Conservation (phyloP, 208 protist genomes). For the Leishmania gerbilli region DNA sequence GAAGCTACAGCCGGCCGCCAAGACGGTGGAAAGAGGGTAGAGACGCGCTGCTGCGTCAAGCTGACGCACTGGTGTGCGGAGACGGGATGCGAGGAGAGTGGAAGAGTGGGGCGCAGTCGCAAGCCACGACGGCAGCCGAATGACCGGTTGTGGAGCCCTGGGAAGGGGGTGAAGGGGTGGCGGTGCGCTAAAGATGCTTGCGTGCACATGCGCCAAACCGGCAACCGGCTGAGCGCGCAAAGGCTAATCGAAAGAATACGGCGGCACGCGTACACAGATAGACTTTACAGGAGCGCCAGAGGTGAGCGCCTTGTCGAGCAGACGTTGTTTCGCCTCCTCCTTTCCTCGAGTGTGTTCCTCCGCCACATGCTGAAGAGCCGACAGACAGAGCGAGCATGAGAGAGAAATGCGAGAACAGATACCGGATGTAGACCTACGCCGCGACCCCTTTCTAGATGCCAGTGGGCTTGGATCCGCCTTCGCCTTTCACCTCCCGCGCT, state of each 20-base stretch:
- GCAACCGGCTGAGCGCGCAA: too few species aligned
- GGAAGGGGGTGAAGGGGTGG: neutral
- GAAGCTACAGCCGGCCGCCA: neutral
- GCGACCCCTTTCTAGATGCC: neutral
- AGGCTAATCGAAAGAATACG: neutral
- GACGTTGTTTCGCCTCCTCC: too few species aligned
- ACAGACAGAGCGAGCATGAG: neutral
- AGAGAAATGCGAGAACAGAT: neutral
- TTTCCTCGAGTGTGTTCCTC: too few species aligned
- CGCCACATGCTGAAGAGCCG: too few species aligned
- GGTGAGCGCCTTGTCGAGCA: neutral
- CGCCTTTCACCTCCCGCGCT: neutral
- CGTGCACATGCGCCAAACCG: neutral
- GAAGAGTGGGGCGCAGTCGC: neutral
- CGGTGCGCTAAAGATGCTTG: neutral
- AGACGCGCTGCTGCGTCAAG: neutral
- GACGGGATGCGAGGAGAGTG: neutral
- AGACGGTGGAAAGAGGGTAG: neutral
- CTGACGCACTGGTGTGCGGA: neutral
- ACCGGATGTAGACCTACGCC: neutral
- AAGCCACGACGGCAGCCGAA: neutral
- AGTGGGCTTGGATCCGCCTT: neutral
- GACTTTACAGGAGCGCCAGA: neutral
- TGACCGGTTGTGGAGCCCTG: neutral
- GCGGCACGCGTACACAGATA: neutral